Evolutionary conservation across 2,329 filamentous ascomycete species (phyloP).

Genomic region (Colletotrichum sublineola): DNA sequence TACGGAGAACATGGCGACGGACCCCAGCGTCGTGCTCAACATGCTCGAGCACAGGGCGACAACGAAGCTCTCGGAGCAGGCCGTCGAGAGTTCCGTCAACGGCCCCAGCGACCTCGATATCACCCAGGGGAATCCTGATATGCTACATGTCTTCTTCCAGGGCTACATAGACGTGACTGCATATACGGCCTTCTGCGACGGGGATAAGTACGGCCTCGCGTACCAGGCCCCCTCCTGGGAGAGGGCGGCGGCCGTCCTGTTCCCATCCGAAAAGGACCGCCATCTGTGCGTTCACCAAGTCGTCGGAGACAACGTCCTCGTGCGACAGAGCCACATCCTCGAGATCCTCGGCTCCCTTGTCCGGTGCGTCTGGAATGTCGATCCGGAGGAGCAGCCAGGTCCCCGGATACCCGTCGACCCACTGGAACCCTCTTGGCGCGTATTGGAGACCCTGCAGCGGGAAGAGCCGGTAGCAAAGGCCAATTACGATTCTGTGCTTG

Average conservation of each 20-base stretch:
- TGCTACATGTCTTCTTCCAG: too few relatives aligned
- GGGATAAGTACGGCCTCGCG: neutral
- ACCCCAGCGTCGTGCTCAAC: neutral
- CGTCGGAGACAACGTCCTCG: neutral
- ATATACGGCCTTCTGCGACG: neutral
- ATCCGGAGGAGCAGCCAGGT: neutral
- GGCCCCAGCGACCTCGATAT: neutral
- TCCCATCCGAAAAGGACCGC: neutral
- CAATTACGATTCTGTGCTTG: accelerated
- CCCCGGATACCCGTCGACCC: accelerated
- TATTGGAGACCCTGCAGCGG: neutral
- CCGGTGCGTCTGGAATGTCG: neutral
- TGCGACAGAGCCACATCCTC: neutral
- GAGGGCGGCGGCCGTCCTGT: neutral
- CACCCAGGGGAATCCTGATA: neutral
- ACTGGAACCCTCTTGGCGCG: accelerated
- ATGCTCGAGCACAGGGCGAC: neutral
- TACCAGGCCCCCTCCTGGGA: neutral
- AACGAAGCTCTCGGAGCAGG: neutral
- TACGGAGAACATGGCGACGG: accelerated
- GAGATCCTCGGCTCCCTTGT: neutral
- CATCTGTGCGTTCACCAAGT: neutral
- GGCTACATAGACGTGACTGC: accelerated
- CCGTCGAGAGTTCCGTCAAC: neutral
- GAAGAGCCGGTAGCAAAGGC: too few relatives aligned